Conservation (phyloP, 176 grass and related monocot species). For the Oropetium thomaeum region DNA sequence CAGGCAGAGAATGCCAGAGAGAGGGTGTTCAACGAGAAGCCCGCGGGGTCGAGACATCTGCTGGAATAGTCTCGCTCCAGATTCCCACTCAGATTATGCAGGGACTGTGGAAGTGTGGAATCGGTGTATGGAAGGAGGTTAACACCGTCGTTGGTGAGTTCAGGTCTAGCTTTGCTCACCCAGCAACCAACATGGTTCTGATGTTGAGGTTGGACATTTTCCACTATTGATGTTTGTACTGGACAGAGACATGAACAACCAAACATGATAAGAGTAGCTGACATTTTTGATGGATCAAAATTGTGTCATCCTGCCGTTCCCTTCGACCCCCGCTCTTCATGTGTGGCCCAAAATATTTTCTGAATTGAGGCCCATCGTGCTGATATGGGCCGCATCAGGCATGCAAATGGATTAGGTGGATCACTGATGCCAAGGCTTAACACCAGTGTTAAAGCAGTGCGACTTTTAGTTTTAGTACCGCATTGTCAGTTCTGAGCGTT, state of each 20-base stretch:
- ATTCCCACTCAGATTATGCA: conserved; percentile 4
- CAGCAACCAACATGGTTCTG: background rate
- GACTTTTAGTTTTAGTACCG: background rate
- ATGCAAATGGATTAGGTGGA: background rate
- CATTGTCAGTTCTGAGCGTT: background rate
- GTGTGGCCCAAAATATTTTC: too few species aligned
- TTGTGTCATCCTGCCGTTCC: too few species aligned
- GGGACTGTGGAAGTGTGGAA: background rate
- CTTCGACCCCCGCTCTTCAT: too few species aligned
- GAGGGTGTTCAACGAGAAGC: conserved; percentile 48
- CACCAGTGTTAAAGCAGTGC: background rate
- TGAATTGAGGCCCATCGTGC: background rate
- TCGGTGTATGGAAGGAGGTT: background rate
- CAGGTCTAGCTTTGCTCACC: background rate
- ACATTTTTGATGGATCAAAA: too few species aligned
- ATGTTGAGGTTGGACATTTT: background rate
- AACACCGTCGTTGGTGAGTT: background rate
- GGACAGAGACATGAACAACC: background rate
- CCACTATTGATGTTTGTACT: background rate
- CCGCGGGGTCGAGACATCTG: background rate
- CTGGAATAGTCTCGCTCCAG: conserved; percentile 6
- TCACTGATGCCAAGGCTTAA: background rate
- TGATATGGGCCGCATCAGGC: background rate
- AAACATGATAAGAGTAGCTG: too few species aligned
- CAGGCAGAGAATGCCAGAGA: conserved; percentile 59